phyloP scores from a whole-genome alignment of 345 rosid genomes.

The Eucalyptus virginea region DNA sequence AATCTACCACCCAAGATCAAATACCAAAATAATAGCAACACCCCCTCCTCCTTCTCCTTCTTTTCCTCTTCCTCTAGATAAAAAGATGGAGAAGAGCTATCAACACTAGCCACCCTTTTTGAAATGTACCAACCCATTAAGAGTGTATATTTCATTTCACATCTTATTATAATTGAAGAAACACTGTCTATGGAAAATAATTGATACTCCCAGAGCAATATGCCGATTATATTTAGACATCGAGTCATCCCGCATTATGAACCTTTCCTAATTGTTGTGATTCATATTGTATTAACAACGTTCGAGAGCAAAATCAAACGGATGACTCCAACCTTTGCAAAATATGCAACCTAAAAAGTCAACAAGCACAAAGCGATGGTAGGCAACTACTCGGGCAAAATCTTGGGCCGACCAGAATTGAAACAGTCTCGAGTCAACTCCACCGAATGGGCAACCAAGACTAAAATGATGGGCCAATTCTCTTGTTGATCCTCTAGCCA shows the following conservation, averaged over 20 bases:
- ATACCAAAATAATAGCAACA: neutral
- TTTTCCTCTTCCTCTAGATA: too few species aligned
- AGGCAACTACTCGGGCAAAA: neutral
- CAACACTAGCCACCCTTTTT: rapidly evolving
- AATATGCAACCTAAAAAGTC: neutral
- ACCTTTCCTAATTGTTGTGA: neutral
- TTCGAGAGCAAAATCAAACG: neutral
- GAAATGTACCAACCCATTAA: too few species aligned
- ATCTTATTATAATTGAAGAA: too few species aligned
- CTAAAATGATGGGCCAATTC: neutral
- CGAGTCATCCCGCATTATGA: neutral
- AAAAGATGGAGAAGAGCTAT: too few species aligned
- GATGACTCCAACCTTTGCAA: neutral
- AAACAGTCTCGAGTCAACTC: neutral
- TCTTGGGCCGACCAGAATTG: neutral
- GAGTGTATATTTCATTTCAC: rapidly evolving
- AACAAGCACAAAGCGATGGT: neutral
- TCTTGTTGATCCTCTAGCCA: neutral
- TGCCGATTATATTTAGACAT: neutral
- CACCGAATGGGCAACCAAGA: neutral
- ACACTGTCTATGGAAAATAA: too few species aligned
- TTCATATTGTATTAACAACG: neutral
- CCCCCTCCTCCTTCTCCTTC: neutral
- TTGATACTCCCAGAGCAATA: neutral
- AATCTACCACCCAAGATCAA: too few species aligned